phyloP scores from a whole-genome alignment of 2,329 filamentous ascomycete genomes.

The Fusarium sp. region DNA sequence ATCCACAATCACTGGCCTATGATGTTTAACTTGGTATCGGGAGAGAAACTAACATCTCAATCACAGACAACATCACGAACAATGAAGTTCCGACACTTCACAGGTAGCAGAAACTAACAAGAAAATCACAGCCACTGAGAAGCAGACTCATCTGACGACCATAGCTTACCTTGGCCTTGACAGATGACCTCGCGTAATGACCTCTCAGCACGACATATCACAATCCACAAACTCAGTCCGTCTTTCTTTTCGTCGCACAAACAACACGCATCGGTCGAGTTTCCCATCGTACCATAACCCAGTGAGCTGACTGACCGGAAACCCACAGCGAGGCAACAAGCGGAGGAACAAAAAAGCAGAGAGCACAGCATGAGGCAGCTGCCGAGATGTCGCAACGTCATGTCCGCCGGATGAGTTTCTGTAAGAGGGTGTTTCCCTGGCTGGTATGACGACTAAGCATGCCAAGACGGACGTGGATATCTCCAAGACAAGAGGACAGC shows the following conservation, averaged over 20 bases:
- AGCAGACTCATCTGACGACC: neutral
- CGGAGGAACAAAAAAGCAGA: neutral
- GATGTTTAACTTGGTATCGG: neutral
- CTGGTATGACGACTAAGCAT: neutral
- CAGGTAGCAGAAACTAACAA: neutral
- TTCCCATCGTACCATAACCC: neutral
- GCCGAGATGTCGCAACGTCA: slow-evolving; percentile 1
- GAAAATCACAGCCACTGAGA: neutral
- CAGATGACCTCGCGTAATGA: neutral
- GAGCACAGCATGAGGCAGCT: slow-evolving; percentile 10
- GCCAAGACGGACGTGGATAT: slow-evolving; percentile 5
- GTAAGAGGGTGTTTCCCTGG: slow-evolving; percentile 10
- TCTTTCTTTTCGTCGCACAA: neutral
- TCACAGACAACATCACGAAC: neutral
- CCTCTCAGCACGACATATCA: slow-evolving; percentile 1
- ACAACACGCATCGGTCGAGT: slow-evolving; percentile 8
- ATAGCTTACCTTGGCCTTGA: neutral
- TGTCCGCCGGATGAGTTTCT: neutral
- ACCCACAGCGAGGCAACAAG: slow-evolving; percentile 7
- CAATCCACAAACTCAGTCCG: neutral
- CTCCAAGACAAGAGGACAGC: neutral
- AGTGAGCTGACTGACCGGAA: slow-evolving; percentile 4
- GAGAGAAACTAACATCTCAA: neutral
- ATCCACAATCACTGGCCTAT: neutral
- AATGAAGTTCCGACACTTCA: neutral